Evolutionary conservation across 1,284 basidiomycete species (phyloP), one percentile per base, ranked within the genome.

Genomic region (Trichosporon sp.): DNA sequence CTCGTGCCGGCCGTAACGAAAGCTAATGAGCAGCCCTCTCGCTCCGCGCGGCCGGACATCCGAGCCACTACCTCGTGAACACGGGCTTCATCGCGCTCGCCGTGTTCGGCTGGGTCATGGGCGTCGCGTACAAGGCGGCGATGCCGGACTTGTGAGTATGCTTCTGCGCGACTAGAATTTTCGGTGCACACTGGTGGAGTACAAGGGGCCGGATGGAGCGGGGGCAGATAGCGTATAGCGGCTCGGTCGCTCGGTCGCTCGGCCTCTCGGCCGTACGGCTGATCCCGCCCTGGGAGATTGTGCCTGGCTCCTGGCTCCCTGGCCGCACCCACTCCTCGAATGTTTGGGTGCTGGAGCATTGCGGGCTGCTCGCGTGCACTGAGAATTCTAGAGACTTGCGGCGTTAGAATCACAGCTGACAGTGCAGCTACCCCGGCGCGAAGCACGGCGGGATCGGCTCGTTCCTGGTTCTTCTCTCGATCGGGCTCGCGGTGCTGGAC

Each of bases 41-140:
- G 1, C 74, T 81, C 9, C 73, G 78, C 38, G 76, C 80, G 5
- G 78, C 78, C 2, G 66, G 74, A 35, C 78, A 80, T 64, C 76
- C 78, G 5, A 70, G 73, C 13, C 80, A 81, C 66, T 74, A 78
- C 72, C 58, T 80, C 60, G 76, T 64, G 65, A 79, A 78, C 67
- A 68, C 62, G 12, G 69, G 64, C 2, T 78, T 78, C 71, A 70
- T 81, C 31, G 70, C 63, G 23, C 64, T 78, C 29, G 75, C 77
- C 53, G 42, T 76, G 15, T 62, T 77, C 12, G 78, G 80, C 15
- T 83, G 81, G 81, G 60, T 80, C 42, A 72, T 75, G n/a, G 77
- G 78, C 25, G 72, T 75, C 11, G 75, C 74, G 5, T 82, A 82
- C 72, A 77, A 77, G 44, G 73, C 74, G 3, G 74, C 71, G 3